Evolutionary conservation across 1,139 yeast genomes (phyloP).

Genomic region (Candida glucosophila): DNA sequence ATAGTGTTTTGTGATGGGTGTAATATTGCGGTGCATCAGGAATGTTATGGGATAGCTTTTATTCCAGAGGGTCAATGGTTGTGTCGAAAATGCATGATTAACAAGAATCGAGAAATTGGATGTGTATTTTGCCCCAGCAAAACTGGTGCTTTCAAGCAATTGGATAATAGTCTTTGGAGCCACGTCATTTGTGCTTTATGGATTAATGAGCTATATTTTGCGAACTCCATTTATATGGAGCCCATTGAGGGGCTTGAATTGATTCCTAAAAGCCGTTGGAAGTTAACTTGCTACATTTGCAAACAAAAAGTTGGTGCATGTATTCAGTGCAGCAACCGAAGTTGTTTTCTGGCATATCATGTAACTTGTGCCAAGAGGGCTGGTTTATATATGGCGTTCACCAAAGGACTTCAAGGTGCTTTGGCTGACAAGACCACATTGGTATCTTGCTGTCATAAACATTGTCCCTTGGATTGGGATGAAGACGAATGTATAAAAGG

Average conservation of each 20-base stretch:
- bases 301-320: constrained; percentile 78
- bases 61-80: constrained; percentile 98
- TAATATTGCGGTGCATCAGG: constrained; percentile 94
- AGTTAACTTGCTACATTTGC: constrained; percentile 75
- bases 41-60: constrained; percentile 93
- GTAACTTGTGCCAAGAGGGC: constrained; percentile 90
- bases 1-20: constrained; percentile 97
- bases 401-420: constrained; percentile 62
- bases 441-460: constrained; percentile 70
- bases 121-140: constrained; percentile 85
- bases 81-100: constrained; percentile 75
- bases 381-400: constrained; percentile 62
- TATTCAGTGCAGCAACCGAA: constrained; percentile 73
- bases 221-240: constrained; percentile 85
- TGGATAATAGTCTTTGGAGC: constrained; percentile 83
- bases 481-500: constrained; percentile 34
- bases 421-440: constrained; percentile 51
- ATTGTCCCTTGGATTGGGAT: constrained; percentile 47
- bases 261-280: constrained; percentile 81
- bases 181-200: constrained; percentile 91
- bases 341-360: constrained; percentile 84
- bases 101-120: constrained; percentile 40
- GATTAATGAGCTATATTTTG: constrained; percentile 84
- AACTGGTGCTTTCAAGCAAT: constrained; percentile 89
- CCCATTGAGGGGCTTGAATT: constrained; percentile 76